These are phyloP conservation scores for Aphanomyces euteiches DNA, from an alignment of 352 stramenopile genomes.

Conservation along the genomic window DNA sequence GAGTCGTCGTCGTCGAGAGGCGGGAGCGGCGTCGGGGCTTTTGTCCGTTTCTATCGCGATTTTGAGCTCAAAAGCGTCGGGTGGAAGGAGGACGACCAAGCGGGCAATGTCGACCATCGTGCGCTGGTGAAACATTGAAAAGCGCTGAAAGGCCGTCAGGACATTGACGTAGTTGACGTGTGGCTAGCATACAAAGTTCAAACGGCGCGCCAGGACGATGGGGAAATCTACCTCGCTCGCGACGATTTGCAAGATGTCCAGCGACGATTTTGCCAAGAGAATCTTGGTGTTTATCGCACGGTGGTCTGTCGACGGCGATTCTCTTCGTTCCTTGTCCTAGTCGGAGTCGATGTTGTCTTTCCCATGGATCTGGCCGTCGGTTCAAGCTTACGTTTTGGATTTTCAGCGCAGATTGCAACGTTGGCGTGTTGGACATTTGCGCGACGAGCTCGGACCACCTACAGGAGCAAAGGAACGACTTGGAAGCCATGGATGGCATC, in stretches of 20 bases:
- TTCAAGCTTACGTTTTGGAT: constrained; percentile 17
- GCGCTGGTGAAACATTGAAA: constrained; percentile 25
- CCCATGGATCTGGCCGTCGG: no score
- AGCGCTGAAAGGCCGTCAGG: constrained; percentile 24
- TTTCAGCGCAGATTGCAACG: constrained; percentile 6
- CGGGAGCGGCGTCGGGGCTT: no score
- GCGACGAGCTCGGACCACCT: constrained; percentile 23
- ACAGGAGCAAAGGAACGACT: not conserved
- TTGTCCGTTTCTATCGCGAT: not conserved
- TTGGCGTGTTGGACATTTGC: not conserved
- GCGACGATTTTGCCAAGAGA: constrained; percentile 11
- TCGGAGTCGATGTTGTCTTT: not conserved
- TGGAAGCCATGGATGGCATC: not conserved
- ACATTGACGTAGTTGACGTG: constrained; percentile 26
- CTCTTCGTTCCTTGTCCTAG: constrained; percentile 17
- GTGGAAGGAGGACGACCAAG: not conserved
- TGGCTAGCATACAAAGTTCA: not conserved
- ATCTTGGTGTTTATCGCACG: constrained; percentile 28
- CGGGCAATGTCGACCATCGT: constrained; percentile 13
- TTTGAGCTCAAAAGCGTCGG: not conserved
- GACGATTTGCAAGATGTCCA: constrained; percentile 17
- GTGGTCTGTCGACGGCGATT: not conserved
- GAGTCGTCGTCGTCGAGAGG: constrained; percentile 4
- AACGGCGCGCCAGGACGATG: not conserved
- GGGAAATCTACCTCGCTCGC: not conserved